Evolutionary conservation across 192 early-diverging fungal genomes (phyloP).

Genomic region (Coemansia sp.): DNA sequence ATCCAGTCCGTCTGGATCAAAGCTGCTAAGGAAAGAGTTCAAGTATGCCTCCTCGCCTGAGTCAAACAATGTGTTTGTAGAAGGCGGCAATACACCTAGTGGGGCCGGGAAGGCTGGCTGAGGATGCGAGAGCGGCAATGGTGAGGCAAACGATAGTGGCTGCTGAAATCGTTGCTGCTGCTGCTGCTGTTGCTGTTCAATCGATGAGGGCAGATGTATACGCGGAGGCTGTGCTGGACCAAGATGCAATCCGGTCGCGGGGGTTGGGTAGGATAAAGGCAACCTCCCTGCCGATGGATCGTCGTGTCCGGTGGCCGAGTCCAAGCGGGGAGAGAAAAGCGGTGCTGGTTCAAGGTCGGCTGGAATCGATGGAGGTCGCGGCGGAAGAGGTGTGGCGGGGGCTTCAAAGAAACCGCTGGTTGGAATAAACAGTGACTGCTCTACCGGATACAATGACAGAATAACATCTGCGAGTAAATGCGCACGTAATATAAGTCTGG

Average conservation of each 20-base stretch:
- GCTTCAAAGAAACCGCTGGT: constrained; percentile 46
- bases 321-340: constrained; percentile 22
- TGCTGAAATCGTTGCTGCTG: constrained; percentile 13
- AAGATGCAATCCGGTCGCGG: constrained; percentile 1
- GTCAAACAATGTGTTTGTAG: constrained; percentile 36
- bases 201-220: neutral
- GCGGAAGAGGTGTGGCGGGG: constrained; percentile 19
- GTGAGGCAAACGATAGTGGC: neutral
- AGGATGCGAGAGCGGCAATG: neutral
- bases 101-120: neutral
- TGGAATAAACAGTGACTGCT: constrained; percentile 36
- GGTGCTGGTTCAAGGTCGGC: constrained; percentile 46
- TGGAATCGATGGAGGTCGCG: constrained; percentile 47
- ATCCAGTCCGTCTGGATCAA: constrained; percentile 44
- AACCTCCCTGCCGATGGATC: neutral
- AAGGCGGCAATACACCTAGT: neutral
- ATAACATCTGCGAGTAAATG: neutral
- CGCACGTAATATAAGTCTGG: constrained; percentile 4
- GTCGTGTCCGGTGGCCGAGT: constrained; percentile 6
- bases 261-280: neutral
- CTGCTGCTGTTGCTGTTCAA: constrained; percentile 15
- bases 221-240: neutral
- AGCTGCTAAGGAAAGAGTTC: constrained; percentile 51
- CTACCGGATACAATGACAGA: constrained; percentile 19
- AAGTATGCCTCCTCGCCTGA: constrained; percentile 48